A percentile compares a stretch with the other conserved stretches of the same genome.
Evolutionary conservation across 1,139 yeast species (phyloP).

Genomic region (Hemisphaericaspora xylanilytica): DNA sequence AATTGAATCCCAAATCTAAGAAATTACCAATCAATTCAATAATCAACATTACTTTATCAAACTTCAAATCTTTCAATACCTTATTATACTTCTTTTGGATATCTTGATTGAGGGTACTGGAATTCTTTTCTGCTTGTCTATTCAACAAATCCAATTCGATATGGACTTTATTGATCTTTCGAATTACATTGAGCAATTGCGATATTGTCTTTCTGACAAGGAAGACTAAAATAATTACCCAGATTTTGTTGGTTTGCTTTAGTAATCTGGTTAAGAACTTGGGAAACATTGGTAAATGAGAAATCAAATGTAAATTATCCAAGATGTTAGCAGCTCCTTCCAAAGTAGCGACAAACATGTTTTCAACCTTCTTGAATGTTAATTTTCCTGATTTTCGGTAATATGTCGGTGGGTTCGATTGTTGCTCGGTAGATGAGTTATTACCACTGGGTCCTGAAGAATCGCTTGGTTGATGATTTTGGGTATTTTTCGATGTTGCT

Average conservation of each 20-base stretch:
- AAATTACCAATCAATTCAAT: slow-evolving; percentile 46
- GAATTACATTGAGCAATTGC: slow-evolving; percentile 40
- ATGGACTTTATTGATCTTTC: slow-evolving; percentile 40
- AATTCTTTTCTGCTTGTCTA: slow-evolving; percentile 18
- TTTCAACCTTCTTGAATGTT: slow-evolving; percentile 31
- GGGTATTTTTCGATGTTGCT: slow-evolving; percentile 3
- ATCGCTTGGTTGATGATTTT: slow-evolving; percentile 3
- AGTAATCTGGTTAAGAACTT: slow-evolving; percentile 28
- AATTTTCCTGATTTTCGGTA: slow-evolving; percentile 15
- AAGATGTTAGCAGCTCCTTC: slow-evolving; percentile 41
- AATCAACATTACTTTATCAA: slow-evolving; percentile 44
- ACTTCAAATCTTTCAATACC: slow-evolving; percentile 42
- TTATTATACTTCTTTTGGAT: slow-evolving; percentile 39
- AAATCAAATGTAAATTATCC: slow-evolving; percentile 45
- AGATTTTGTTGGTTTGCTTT: slow-evolving; percentile 45
- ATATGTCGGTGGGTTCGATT: slow-evolving; percentile 6
- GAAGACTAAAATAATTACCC: slow-evolving; percentile 45
- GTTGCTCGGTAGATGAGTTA: slow-evolving; percentile 8
- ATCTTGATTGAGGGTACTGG: slow-evolving; percentile 25
- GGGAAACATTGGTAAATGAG: slow-evolving; percentile 47
- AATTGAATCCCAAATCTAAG: slow-evolving; percentile 41
- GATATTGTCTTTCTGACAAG: slow-evolving; percentile 44
- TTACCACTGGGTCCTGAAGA: slow-evolving; percentile 2
- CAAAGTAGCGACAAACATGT: slow-evolving; percentile 28
- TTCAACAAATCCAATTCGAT: slow-evolving; percentile 36